Conservation (phyloP, 2,329 filamentous ascomycete genomes). For the Neospermospora avenae region DNA sequence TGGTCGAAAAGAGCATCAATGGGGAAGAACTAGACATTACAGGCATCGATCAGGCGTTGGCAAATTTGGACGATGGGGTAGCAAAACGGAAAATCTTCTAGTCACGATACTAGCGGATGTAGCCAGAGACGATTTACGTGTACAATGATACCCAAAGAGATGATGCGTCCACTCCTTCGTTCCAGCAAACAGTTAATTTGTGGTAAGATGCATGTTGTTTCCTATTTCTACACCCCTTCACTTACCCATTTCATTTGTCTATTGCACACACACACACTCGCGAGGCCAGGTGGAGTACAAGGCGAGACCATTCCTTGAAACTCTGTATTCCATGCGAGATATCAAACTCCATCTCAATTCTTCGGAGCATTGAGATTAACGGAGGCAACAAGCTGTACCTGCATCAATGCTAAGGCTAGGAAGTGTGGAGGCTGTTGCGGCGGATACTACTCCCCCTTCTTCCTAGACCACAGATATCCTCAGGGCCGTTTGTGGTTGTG, state of each 20-base stretch:
- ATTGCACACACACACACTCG: slow-evolving; percentile 41
- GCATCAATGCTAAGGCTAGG: slow-evolving; percentile 15
- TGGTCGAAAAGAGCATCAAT: slow-evolving; percentile 25
- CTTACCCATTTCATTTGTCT: background rate
- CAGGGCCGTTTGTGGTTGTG: slow-evolving; percentile 2
- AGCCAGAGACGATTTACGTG: slow-evolving; percentile 3
- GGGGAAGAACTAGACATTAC: slow-evolving; percentile 52
- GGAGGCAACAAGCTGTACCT: slow-evolving; percentile 26
- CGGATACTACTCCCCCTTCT: slow-evolving; percentile 18
- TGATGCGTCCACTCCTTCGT: background rate
- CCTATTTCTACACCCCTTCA: background rate
- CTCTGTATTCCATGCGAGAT: slow-evolving; percentile 75
- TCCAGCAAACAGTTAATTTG: background rate
- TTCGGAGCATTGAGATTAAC: background rate
- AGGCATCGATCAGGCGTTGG: slow-evolving; percentile 60
- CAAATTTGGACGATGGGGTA: slow-evolving; percentile 46
- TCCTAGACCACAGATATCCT: background rate
- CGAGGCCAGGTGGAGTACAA: slow-evolving; percentile 75
- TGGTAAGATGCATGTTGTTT: slow-evolving; percentile 1
- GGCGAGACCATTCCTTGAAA: slow-evolving; percentile 70
- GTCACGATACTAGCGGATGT: slow-evolving; percentile 7
- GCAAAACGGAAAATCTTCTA: slow-evolving; percentile 23
- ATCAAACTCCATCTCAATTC: slow-evolving; percentile 37
- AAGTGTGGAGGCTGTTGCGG: slow-evolving; percentile 26
- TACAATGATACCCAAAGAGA: slow-evolving; percentile 21